These are phyloP conservation scores for Synchytrium microbalum DNA, from an alignment of 371 early-diverging fungal genomes.

Conservation along the genomic window DNA sequence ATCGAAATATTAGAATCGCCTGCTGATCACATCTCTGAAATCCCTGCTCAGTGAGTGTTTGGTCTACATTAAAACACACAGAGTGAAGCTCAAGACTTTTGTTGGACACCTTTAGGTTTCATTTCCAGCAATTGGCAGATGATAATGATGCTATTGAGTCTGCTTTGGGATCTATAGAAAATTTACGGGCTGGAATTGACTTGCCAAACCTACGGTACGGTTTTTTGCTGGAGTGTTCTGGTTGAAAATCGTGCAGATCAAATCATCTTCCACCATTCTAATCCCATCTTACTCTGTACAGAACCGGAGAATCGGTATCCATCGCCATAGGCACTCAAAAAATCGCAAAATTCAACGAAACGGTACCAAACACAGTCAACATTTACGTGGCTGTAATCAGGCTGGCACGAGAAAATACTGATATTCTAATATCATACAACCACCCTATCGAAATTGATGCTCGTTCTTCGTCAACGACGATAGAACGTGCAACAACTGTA, in stretches of 20 bases:
- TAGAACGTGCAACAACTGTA: slow-evolving; percentile 14
- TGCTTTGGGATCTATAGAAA: slow-evolving; percentile 25
- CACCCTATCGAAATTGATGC: slow-evolving; percentile 44
- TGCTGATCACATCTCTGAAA: slow-evolving; percentile 38
- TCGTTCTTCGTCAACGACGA: slow-evolving; percentile 28
- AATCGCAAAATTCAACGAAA: slow-evolving; percentile 63
- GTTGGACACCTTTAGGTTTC: slow-evolving; percentile 42
- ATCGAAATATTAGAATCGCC: slow-evolving; percentile 71
- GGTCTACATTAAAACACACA: not conserved
- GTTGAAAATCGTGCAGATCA: no score
- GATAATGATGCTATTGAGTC: slow-evolving; percentile 63
- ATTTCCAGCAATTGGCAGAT: slow-evolving; percentile 69
- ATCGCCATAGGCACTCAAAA: slow-evolving; percentile 52
- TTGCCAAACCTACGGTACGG: slow-evolving; percentile 49
- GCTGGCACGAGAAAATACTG: slow-evolving; percentile 53
- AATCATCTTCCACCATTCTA: no score
- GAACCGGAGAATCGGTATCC: slow-evolving; percentile 1
- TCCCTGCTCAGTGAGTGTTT: slow-evolving; percentile 44
- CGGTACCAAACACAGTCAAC: slow-evolving; percentile 47
- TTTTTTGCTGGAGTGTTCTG: no score
- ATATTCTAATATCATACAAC: slow-evolving; percentile 66
- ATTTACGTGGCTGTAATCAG: slow-evolving; percentile 62
- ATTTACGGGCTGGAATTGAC: slow-evolving; percentile 23
- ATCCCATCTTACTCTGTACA: no score
- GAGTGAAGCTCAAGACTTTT: slow-evolving; percentile 4